Evolutionary conservation across 768 basidiomycete species (phyloP).

Genomic region (Cystobasidium tubakii): DNA sequence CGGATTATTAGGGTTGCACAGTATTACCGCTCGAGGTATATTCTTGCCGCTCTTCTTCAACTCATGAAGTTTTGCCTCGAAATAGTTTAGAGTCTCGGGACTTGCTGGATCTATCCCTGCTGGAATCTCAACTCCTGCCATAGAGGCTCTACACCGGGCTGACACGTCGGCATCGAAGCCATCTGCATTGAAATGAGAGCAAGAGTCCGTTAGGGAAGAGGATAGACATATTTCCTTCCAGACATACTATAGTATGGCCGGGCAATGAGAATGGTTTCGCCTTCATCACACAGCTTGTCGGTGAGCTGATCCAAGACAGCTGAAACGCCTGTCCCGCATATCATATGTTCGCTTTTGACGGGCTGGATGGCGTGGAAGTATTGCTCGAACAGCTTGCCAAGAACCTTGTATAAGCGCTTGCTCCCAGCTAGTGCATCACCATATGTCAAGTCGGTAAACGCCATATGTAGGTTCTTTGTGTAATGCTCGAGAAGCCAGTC

Average conservation of each 20-base stretch:
- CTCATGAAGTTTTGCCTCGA: constrained; percentile 27
- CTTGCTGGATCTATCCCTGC: constrained; percentile 32
- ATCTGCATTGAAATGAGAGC: not conserved
- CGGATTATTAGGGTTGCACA: constrained; percentile 46
- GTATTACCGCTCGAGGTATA: constrained; percentile 38
- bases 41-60: constrained; percentile 14
- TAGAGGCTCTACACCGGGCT: constrained; percentile 34
- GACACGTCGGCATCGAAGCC: constrained; percentile 41
- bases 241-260: constrained; percentile 32
- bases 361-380: constrained; percentile 40
- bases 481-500: constrained; percentile 28
- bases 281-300: constrained; percentile 39
- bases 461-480: not conserved
- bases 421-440: constrained; percentile 42
- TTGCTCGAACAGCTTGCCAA: constrained; percentile 36
- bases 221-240: too few relatives aligned
- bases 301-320: constrained; percentile 31
- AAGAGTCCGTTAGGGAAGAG: too few relatives aligned
- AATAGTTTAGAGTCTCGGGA: constrained; percentile 35
- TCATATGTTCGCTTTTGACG: constrained; percentile 41
- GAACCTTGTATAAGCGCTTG: constrained; percentile 38
- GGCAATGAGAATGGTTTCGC: constrained; percentile 42
- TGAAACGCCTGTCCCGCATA: constrained; percentile 30
- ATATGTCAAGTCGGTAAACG: constrained; percentile 36
- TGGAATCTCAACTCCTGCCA: constrained; percentile 39